These are phyloP conservation scores for Aspergillus sp. DNA, from an alignment of 2,329 filamentous ascomycete species.

Conservation along the genomic window DNA sequence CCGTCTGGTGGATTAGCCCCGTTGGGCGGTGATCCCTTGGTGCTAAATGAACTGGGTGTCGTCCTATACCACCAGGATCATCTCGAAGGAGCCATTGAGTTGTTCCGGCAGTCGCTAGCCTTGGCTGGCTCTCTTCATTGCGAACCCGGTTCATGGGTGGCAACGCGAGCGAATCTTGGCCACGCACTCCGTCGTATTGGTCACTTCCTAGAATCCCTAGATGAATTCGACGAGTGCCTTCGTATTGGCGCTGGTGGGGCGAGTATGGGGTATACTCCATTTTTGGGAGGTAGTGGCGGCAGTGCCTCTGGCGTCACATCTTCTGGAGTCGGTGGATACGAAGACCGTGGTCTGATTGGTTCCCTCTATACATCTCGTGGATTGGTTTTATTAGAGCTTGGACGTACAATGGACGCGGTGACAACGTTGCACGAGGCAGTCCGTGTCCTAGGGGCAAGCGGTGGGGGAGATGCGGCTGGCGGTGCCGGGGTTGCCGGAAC, in stretches of 20 bases:
- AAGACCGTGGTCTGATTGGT: constrained; percentile 39
- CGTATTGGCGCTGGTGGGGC: constrained; percentile 69
- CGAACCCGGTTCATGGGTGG: constrained; percentile 72
- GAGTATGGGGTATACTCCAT: constrained; percentile 67
- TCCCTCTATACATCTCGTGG: constrained; percentile 52
- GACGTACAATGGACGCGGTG: constrained; percentile 66
- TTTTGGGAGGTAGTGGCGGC: constrained; percentile 29
- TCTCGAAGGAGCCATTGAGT: constrained; percentile 62
- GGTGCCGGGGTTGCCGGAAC: constrained; percentile 41
- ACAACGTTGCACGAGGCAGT: constrained; percentile 67
- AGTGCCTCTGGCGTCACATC: constrained; percentile 28
- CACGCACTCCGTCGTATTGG: constrained; percentile 73
- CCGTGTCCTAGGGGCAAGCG: constrained; percentile 37
- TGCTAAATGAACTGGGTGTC: constrained; percentile 92
- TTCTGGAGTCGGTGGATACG: constrained; percentile 38
- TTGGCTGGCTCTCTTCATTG: constrained; percentile 74
- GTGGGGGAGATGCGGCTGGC: constrained; percentile 40
- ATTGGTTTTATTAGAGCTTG: constrained; percentile 71
- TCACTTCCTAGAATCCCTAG: constrained; percentile 61
- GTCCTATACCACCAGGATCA: constrained; percentile 90
- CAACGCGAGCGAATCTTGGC: constrained; percentile 78
- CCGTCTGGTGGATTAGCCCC: constrained; percentile 16
- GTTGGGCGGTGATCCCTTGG: constrained; percentile 60
- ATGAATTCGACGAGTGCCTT: constrained; percentile 79
- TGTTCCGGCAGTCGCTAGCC: constrained; percentile 69